Base-by-base conservation (phyloP, 768 basidiomycete species). In the Phanerochaete carnosa region DNA sequence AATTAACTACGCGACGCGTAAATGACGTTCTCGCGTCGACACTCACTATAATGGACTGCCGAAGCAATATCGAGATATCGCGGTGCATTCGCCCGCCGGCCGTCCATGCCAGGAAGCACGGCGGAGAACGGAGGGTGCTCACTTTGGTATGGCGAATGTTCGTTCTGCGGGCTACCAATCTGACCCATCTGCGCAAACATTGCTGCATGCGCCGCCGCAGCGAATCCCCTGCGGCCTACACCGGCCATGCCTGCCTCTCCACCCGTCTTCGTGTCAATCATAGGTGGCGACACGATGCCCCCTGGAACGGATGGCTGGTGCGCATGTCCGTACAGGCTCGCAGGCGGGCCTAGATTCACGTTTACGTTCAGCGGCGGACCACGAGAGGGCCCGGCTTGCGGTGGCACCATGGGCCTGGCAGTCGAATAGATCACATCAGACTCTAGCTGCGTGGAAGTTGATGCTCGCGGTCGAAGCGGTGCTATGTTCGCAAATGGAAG, bases 181-280 rank as follows among this genome's bases (percentile, higher is more conserved):
- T 25, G 13, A 28, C 61, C 61, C 57, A 65, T 32, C 32, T 62
- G 19, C 33, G 75, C 59, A 62, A 80, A 74, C 78, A 86, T 75
- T 8, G 84, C 85, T 0, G 86, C 87, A 46, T 85, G 84, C 55
- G 88, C 85, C 11, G 84, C 90, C 19, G 92, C 90, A 13, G 79
- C 80, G 61, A 94, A 94, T 0, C 91, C 94, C 65, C 93, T 77
- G 61, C 94, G 77, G 8, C 94, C 94, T 7, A 95, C 92, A 9
- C 94, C 94, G 0, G 94, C 94, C 94, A 95, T 95, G 0, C 90
- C 90, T 9, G 90, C 90, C 56, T 79, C 85, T 7, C 90, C 90
- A 3, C 90, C 90, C 2, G 69, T 79, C 69, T 87, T 85, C n/a
- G 90, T 92, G 68, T 90, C 83, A 9, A 87, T 78, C 57, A 45